Evolutionary conservation across 1,139 yeast genomes (phyloP), one percentile per base, ranked within the genome.

Genomic region (Kazachstania sp.): DNA sequence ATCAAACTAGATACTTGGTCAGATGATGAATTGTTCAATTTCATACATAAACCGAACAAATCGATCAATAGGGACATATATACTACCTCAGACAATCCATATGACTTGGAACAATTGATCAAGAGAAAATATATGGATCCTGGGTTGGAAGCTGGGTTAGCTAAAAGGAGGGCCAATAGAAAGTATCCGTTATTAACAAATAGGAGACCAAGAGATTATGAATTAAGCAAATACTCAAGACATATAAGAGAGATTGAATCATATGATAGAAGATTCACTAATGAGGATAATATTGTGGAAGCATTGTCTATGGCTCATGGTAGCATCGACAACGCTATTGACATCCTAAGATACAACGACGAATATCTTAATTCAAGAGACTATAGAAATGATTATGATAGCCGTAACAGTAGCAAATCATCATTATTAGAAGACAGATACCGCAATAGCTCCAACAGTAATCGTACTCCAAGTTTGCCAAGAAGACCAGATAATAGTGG

Each of bases 391-490:
- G 44, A 45, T 26, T 6, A 41, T 28, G 32, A 20, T 23, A 39
- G 37, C 13, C 32, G 36, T 16, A 23, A 11, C 7, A 39, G 29
- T 18, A 39, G 35, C n/a, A 31, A 31, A 19, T 31, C 28, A 23
- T 31, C 18, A 6, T 18, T 12, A 12, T 15, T n/a, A 13, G 16
- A 38, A 13, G 18, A 23, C 19, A 31, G 43, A 18, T 15, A 39
- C 19, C n/a, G 16, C 35, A 15, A n/a, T 5, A 32, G 30, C 9
- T n/a, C 12, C 6, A 26, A 39, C 18, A 23, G 28, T 16, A 13
- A 38, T 11, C 32, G 35, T 3, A 41, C 45, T 9, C 59, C 59
- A n/a, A 43, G 51, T 7, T 45, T 55, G 29, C 58, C 59, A 15
- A 45, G 28, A 35, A 50, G 59, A 44, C 57, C 56, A 12, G 41